A percentile compares a stretch with the other conserved stretches of the same genome.
These are phyloP conservation scores for Ascocoryne sarcoides DNA, from an alignment of 2,329 filamentous ascomycete genomes.

Conservation along the genomic window DNA sequence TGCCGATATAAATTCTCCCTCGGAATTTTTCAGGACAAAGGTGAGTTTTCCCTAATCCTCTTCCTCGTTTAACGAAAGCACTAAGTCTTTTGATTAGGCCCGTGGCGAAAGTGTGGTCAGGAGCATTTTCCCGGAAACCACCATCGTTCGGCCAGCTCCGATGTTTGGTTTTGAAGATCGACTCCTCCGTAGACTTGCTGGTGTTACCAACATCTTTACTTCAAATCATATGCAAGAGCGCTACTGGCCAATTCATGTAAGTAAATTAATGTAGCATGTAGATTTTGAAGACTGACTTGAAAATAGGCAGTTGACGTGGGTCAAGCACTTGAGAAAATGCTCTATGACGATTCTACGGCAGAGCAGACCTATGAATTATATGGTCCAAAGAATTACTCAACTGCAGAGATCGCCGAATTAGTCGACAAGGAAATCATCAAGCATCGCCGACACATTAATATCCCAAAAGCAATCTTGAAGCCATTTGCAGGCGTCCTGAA, in stretches of 20 bases:
- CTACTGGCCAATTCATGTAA: slow-evolving; percentile 83
- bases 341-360: slow-evolving; percentile 82
- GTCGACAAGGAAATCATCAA: slow-evolving; percentile 92
- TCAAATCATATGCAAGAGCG: slow-evolving; percentile 90
- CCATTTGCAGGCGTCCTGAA: slow-evolving; percentile 68
- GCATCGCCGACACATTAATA: slow-evolving; percentile 79
- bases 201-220: slow-evolving; percentile 72
- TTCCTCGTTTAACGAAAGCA: background rate
- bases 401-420: slow-evolving; percentile 74
- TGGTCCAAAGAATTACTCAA: slow-evolving; percentile 86
- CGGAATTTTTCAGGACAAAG: slow-evolving; percentile 90
- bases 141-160: slow-evolving; percentile 87
- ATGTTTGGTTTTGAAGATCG: slow-evolving; percentile 94
- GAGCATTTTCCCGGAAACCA: slow-evolving; percentile 90
- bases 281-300: slow-evolving; percentile 3
- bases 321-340: slow-evolving; percentile 78
- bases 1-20: slow-evolving; percentile 67
- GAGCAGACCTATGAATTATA: slow-evolving; percentile 91
- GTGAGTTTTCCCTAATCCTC: slow-evolving; percentile 39
- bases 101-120: slow-evolving; percentile 76
- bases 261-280: slow-evolving; percentile 15
- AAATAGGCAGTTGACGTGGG: slow-evolving; percentile 78
- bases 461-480: slow-evolving; percentile 75
- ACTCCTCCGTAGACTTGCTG: slow-evolving; percentile 77
- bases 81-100: slow-evolving; percentile 41